Evolutionary conservation across 441 rosid species (phyloP).

Genomic region (Croton setiger): DNA sequence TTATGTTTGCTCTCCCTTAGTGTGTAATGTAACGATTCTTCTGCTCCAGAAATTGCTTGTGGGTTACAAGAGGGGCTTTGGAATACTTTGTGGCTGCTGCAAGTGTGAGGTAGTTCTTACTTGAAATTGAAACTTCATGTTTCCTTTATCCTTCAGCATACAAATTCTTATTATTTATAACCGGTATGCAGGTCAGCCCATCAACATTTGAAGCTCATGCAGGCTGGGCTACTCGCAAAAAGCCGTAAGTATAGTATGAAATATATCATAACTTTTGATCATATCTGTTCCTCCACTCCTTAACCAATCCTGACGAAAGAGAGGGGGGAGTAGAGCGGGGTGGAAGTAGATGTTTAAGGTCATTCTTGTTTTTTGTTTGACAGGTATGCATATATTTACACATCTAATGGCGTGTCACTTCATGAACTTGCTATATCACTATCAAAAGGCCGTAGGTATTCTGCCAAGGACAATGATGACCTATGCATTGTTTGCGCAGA

Average conservation of each 20-base stretch:
- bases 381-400: slow-evolving; percentile 92
- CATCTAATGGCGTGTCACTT: slow-evolving; percentile 92
- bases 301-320: neutral
- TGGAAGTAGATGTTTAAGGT: neutral
- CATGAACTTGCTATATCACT: slow-evolving; percentile 91
- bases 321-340: neutral
- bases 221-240: slow-evolving; percentile 96
- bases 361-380: slow-evolving; percentile 21
- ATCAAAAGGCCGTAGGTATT: slow-evolving; percentile 69
- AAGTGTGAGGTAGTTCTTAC: slow-evolving; percentile 67
- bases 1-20: slow-evolving; percentile 14
- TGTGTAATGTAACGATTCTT: slow-evolving; percentile 26
- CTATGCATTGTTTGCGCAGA: slow-evolving; percentile 86
- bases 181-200: slow-evolving; percentile 84
- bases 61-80: slow-evolving; percentile 84
- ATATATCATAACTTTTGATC: slow-evolving; percentile 11
- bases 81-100: slow-evolving; percentile 92
- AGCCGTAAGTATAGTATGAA: slow-evolving; percentile 59
- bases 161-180: slow-evolving; percentile 17
- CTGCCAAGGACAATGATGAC: slow-evolving; percentile 77
- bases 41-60: slow-evolving; percentile 83
- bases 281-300: neutral
- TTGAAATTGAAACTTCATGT: slow-evolving; percentile 10
- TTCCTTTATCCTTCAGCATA: slow-evolving; percentile 10
- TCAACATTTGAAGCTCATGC: slow-evolving; percentile 98